These are phyloP conservation scores for Aphanomyces astaci DNA, from an alignment of 352 stramenopile genomes.

Conservation along the genomic window DNA sequence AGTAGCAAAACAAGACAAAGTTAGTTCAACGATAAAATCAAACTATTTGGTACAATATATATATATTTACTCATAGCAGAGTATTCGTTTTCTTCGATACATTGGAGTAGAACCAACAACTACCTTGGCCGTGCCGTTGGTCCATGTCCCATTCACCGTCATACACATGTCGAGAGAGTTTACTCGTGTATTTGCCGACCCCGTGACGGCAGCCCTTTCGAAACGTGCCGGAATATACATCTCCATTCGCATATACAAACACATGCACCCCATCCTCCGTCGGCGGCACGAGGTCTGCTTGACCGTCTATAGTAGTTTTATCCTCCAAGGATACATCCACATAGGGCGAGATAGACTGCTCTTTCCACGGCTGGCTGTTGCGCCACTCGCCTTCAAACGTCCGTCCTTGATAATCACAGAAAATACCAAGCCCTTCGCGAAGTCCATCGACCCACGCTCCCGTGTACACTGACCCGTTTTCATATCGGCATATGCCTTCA, in stretches of 20 bases:
- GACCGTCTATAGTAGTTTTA: neutral
- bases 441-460: slow-evolving; percentile 73
- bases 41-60: too few relatives aligned
- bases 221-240: slow-evolving; percentile 72
- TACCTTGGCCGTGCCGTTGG: slow-evolving; percentile 42
- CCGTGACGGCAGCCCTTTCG: slow-evolving; percentile 58
- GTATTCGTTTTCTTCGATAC: too few relatives aligned
- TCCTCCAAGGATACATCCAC: slow-evolving; percentile 47
- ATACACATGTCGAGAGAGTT: slow-evolving; percentile 51
- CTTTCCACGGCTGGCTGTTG: slow-evolving; percentile 43
- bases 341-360: slow-evolving; percentile 31
- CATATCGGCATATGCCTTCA: slow-evolving; percentile 80
- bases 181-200: slow-evolving; percentile 50
- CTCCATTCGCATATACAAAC: slow-evolving; percentile 48
- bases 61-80: too few relatives aligned
- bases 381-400: slow-evolving; percentile 70
- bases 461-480: slow-evolving; percentile 85
- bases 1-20: too few relatives aligned
- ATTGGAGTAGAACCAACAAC: neutral
- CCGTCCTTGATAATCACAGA: slow-evolving; percentile 43
- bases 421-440: slow-evolving; percentile 67
- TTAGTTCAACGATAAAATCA: too few relatives aligned
- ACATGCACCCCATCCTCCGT: neutral
- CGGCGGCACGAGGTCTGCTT: neutral
- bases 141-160: slow-evolving; percentile 62